Evolutionary conservation across 768 basidiomycete species (phyloP), one percentile per base, ranked within the genome.

Genomic region (Suillus brevipes): DNA sequence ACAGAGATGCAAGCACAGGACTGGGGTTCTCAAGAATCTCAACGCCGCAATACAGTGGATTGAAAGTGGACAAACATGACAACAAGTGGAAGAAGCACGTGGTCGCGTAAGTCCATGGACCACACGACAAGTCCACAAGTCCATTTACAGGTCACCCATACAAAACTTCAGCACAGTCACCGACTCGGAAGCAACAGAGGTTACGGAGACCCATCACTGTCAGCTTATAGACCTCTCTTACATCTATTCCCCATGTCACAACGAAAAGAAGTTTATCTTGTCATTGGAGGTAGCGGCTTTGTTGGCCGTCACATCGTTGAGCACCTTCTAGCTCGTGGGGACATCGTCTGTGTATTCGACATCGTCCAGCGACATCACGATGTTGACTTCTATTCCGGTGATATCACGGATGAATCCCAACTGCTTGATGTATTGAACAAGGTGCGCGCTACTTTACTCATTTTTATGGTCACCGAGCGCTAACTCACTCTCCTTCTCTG

Each of bases 251-350:
- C 31, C 58, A 59, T 59, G 38, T 60, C 58, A 23, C 68, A 68
- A 58, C 68, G 63, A 60, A 83, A 79, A 68, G 93, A 97, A 68
- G 81, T 87, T 3, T 98, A 93, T 78, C 80, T 97, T 63, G 95
- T 99, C 72, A 90, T 98, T 72, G 97, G 97, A 28, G 96, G 96
- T 64, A 94, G 92, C 71, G 94, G 95, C 28, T 96, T 97, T 76
- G 81, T 97, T 28, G 95, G 97, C 53, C 82, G 94, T 65, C 91
- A 95, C 73, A 93, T 99, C 70, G 95, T 99, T 37, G 87, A 95
- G 70, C 87, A 88, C 62, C 85, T 99, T 61, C 75, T 91, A 37
- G 88, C 86, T 25, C 85, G 96, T 55, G 91, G 87, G 6, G 92
- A 93, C 79, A 78, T 84, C 43, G 94, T 98, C 20, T 86, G 91